phyloP scores from a whole-genome alignment of 2,329 filamentous ascomycete genomes.

The Fusarium praegraminearum region DNA sequence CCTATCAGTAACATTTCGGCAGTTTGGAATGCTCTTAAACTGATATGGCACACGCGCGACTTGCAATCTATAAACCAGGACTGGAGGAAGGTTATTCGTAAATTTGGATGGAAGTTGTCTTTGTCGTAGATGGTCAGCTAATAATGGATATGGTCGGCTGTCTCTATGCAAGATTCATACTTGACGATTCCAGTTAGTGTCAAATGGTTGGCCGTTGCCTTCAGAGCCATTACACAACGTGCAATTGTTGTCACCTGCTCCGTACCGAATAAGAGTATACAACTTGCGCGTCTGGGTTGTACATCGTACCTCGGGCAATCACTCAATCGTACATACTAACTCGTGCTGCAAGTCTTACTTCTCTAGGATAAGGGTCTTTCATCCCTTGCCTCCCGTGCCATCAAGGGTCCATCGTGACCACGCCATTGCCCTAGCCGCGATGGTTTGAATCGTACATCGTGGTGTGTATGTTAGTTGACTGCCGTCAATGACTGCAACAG shows the following conservation, averaged over 20 bases:
- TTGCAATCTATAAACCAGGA: constrained; percentile 34
- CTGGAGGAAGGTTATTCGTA: constrained; percentile 43
- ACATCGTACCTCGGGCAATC: neutral
- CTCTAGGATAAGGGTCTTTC: neutral
- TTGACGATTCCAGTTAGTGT: neutral
- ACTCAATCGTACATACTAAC: neutral
- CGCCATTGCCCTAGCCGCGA: neutral
- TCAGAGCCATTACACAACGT: neutral
- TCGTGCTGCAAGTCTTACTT: neutral
- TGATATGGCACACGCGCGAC: constrained; percentile 43
- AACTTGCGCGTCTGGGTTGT: neutral
- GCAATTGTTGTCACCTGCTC: neutral
- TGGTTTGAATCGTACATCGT: constrained; percentile 2
- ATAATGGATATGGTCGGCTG: neutral
- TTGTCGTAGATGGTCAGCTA: constrained; percentile 2
- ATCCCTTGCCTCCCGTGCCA: neutral
- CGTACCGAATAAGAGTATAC: neutral
- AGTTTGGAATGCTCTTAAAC: constrained; percentile 40
- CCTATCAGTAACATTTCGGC: constrained; percentile 44
- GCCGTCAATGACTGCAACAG: neutral
- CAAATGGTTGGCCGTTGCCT: neutral
- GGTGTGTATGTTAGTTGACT: constrained; percentile 1
- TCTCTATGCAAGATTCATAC: neutral
- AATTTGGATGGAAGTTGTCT: constrained; percentile 44
- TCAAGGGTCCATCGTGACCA: constrained; percentile 8